Evolutionary conservation across 1,284 basidiomycete genomes (phyloP), one percentile per base, ranked within the genome.

Genomic region (Ustilago nuda): DNA sequence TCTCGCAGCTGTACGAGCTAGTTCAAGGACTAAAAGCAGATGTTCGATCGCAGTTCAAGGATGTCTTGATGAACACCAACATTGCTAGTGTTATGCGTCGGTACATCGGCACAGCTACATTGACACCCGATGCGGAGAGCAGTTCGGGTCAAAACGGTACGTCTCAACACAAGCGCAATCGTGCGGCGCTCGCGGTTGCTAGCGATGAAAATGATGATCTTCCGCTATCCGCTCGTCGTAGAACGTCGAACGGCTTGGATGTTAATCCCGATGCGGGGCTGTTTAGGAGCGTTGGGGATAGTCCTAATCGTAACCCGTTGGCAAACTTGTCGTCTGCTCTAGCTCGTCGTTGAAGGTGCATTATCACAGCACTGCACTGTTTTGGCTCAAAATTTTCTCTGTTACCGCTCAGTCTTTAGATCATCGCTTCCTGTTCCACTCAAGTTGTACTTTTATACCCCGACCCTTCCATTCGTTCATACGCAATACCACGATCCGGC

Each of bases 21-120:
- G 70, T 78, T 11, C 57, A 78, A 6, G 67, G 68, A 3, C 19
- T 79, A 9, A 79, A 74, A 72, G 33, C 61, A 12, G 62, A 62
- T n/a, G 62, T 75, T 15, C 67, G 78, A n/a, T 56, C 67, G 43
- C 61, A 74, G 56, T 71, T 68, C 66, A 74, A 74, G 50, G 78
- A 79, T 27, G 66, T 78, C 3, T 37, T 78, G 35, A 57, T 79
- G 46, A 79, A 78, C 61, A 54, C 61, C 27, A 54, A 50, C 37
- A 61, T 71, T 3, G 66, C 68, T 19, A 45, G 27, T 0, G 56
- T 56, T 7, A 61, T 79, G n/a, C 64, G 72, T 1, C 39, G 55
- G 8, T 79, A 70, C 57, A 75, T 79, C 56, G 58, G 60, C 58
- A 8, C 5, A 3, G 74, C 70, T 5, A 37, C 4, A 2, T 12